A percentile compares a stretch with the other conserved stretches of the same genome.
phyloP scores from a whole-genome alignment of 495 filamentous ascomycete species.

The Aspergillus carlsbadensis region DNA sequence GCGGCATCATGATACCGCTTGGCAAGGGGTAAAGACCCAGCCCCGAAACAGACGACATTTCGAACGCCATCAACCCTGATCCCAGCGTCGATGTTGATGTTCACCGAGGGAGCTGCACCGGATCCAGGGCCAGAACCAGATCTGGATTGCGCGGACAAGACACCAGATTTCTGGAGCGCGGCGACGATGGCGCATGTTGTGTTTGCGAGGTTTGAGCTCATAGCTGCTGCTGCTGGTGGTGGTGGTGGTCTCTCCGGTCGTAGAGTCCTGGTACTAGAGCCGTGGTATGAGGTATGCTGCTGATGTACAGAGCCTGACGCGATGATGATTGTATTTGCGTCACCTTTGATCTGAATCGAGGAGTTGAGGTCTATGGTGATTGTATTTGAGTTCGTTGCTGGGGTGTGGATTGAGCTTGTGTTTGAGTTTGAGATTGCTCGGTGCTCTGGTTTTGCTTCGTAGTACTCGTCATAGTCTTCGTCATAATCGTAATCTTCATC shows the following conservation, averaged over 20 bases:
- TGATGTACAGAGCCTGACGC: slow-evolving; percentile 13
- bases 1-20: neutral
- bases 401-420: slow-evolving; percentile 22
- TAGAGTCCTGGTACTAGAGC: too few species aligned
- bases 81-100: slow-evolving; percentile 27
- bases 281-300: neutral
- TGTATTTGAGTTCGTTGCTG: neutral
- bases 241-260: too few species aligned
- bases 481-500: slow-evolving; percentile 10
- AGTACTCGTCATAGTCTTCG: slow-evolving; percentile 5
- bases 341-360: slow-evolving; percentile 35
- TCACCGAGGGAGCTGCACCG: neutral
- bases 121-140: neutral
- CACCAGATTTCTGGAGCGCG: slow-evolving; percentile 9
- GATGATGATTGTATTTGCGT: slow-evolving; percentile 33
- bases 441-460: neutral
- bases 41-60: slow-evolving; percentile 21
- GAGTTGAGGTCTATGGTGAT: slow-evolving; percentile 37
- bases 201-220: slow-evolving; percentile 19
- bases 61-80: slow-evolving; percentile 26
- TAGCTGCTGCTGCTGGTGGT: neutral
- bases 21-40: neutral
- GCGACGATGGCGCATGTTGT: slow-evolving; percentile 20
- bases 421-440: neutral
- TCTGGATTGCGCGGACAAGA: neutral